Evolutionary conservation across 352 stramenopile species (phyloP).

Genomic region (Phytophthora palmivora): DNA sequence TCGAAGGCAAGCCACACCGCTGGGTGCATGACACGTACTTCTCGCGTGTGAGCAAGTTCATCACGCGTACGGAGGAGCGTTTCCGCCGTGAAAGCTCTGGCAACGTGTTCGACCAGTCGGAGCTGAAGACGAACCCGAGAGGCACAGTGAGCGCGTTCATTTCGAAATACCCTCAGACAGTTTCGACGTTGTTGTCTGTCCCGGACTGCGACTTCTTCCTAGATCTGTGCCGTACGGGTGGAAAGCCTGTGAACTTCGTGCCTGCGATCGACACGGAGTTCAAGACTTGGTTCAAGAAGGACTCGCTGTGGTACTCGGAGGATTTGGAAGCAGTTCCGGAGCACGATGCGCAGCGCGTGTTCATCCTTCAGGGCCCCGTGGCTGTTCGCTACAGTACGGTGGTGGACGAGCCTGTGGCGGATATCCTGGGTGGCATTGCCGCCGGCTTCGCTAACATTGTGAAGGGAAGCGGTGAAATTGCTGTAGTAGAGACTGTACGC

Average conservation of each 20-base stretch:
- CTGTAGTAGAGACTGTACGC: neutral
- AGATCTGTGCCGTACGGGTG: conserved; percentile 77
- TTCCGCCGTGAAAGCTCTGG: conserved; percentile 52
- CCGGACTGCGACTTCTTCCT: conserved; percentile 87
- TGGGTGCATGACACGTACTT: conserved; percentile 82
- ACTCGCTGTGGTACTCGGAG: conserved; percentile 92
- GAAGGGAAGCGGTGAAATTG: conserved; percentile 27
- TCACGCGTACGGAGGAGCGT: conserved; percentile 71
- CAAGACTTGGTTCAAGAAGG: conserved; percentile 91
- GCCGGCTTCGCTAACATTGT: conserved; percentile 64
- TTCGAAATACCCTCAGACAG: conserved; percentile 54
- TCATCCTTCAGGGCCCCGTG: conserved; percentile 85
- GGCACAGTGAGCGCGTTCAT: conserved; percentile 56
- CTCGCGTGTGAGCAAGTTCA: conserved; percentile 77
- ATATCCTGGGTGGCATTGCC: conserved; percentile 77
- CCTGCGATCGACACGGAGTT: conserved; percentile 85
- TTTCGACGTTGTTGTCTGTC: conserved; percentile 70
- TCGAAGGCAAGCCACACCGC: conserved; percentile 54
- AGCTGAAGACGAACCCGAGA: conserved; percentile 52
- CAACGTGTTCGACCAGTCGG: conserved; percentile 49
- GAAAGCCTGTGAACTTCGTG: conserved; percentile 91
- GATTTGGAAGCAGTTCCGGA: conserved; percentile 84
- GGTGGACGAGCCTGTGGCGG: conserved; percentile 76
- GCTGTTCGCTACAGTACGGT: conserved; percentile 83
- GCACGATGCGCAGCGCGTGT: conserved; percentile 81